Percentiles rank a stretch among this genome's conserved stretches.
These are phyloP conservation scores for Porcisia deanei DNA, from an alignment of 208 protist species.

Conservation along the genomic window DNA sequence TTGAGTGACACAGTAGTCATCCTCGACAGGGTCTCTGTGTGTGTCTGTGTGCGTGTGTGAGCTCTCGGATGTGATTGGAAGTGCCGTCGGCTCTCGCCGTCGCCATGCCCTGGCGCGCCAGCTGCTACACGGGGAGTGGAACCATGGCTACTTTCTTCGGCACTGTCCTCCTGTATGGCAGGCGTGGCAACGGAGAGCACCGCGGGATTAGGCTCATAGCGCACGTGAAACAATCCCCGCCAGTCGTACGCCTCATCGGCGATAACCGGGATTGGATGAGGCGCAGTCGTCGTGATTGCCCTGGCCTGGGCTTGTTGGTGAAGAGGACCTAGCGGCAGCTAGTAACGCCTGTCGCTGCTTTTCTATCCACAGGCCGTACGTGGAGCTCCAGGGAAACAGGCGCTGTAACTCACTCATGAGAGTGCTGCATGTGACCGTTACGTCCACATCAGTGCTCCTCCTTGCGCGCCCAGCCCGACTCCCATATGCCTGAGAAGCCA, in stretches of 20 bases:
- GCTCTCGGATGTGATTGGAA: not conserved
- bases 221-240: conserved; percentile 31
- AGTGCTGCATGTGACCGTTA: conserved; percentile 29
- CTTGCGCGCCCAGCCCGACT: not conserved
- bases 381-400: conserved; percentile 27
- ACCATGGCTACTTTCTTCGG: not conserved
- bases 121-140: not conserved
- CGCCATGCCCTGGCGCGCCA: not conserved
- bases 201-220: conserved; percentile 2
- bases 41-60: not conserved
- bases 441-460: not conserved
- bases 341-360: not conserved
- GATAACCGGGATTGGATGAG: not conserved
- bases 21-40: not conserved
- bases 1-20: not conserved
- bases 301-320: not conserved
- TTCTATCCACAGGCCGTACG: conserved; percentile 3
- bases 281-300: not conserved
- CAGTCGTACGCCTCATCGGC: conserved; percentile 19
- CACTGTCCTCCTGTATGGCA: not conserved
- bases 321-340: not conserved
- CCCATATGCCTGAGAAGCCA: not conserved
- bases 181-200: not conserved
- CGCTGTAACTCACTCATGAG: conserved; percentile 18
- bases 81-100: not conserved